Percentiles rank a stretch among this genome's conserved stretches.
These are phyloP conservation scores for Cutaneotrichosporon spelunceum DNA, from an alignment of 1,284 basidiomycete species.

Conservation along the genomic window DNA sequence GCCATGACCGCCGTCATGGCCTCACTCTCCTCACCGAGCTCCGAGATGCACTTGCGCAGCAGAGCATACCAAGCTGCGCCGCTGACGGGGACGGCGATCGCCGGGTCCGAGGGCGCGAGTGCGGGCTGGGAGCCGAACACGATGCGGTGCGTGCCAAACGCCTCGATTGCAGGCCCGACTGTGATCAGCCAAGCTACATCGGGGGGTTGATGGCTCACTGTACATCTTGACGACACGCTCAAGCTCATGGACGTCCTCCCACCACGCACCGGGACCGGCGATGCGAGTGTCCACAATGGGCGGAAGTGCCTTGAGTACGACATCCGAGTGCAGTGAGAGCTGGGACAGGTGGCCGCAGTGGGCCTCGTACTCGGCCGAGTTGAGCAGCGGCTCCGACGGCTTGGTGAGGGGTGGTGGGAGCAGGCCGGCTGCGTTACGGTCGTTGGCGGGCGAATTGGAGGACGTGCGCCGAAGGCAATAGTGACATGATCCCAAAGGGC, in stretches of 20 bases:
- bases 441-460: neutral
- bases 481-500: neutral
- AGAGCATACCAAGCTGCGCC: conserved; percentile 74
- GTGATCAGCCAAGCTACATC: neutral
- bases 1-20: conserved; percentile 55
- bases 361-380: conserved; percentile 69
- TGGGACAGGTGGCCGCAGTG: conserved; percentile 72
- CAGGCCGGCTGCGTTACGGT: conserved; percentile 64
- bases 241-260: conserved; percentile 68
- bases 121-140: conserved; percentile 59
- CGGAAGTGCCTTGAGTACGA: conserved; percentile 73
- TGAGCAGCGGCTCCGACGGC: conserved; percentile 66
- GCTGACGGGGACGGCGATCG: conserved; percentile 51
- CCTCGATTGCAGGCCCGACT: conserved; percentile 59
- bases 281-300: conserved; percentile 61
- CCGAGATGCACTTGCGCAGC: conserved; percentile 72
- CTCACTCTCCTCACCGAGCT: conserved; percentile 74
- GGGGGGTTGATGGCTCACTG: conserved; percentile 58
- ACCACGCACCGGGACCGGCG: conserved; percentile 49
- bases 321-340: conserved; percentile 69
- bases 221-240: conserved; percentile 80
- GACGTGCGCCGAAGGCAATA: neutral
- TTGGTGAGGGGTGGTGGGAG: conserved; percentile 78
- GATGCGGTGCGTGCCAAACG: conserved; percentile 61
- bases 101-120: conserved; percentile 19